Base-by-base conservation (phyloP, 768 basidiomycete species). In the Agrocybe praecox region DNA sequence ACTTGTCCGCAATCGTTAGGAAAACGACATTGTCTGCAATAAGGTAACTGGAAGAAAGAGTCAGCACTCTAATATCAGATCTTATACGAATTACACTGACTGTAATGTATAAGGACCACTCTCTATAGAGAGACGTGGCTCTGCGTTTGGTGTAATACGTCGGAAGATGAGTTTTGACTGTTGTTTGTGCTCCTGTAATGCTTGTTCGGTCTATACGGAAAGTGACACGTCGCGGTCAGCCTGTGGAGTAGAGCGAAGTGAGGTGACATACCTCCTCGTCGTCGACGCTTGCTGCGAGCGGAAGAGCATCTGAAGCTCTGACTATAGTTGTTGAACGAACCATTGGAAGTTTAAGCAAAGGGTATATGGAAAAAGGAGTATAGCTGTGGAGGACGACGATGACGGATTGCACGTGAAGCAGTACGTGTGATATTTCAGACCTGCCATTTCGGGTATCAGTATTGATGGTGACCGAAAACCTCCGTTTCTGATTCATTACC, bases 161-260 rank as follows among this genome's bases (percentile, higher is more conserved):
- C 96, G 84, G 71, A 98, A 98, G 65, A 99, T 89, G 64, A 99
- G 83, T 72, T 99, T 99, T 29, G 96, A 87, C 71, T 99, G 96
- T 64, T 98, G 96, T 71, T 99, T 99, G 80, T 98, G 94, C 74
- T 98, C 97, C 68, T 95, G 93, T 40, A 99, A 78, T 54, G 89
- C 82, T 69, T 91, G 89, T 73, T 98, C 96, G 62, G 94, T 97
- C 96, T 98, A 67, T 56, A 48, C 7, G 24, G 48, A 42, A 57
- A 47, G 61, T 72, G 67, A 68, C 67, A 69, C 65, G 66, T 66
- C 65, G 59, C 55, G 56, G 56, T 68, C 40, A 70, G 65, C 55
- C 53, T 46, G 32, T 49, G 46, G 23, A 49, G 23, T 46, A 23
- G 40, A 14, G 48, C 43, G 43, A 51, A 48, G 50, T 23, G 18